A percentile compares a stretch with the other conserved stretches of the same genome.
Evolutionary conservation across 192 early-diverging fungal genomes (phyloP).

Genomic region (Glomus cerebriforme): DNA sequence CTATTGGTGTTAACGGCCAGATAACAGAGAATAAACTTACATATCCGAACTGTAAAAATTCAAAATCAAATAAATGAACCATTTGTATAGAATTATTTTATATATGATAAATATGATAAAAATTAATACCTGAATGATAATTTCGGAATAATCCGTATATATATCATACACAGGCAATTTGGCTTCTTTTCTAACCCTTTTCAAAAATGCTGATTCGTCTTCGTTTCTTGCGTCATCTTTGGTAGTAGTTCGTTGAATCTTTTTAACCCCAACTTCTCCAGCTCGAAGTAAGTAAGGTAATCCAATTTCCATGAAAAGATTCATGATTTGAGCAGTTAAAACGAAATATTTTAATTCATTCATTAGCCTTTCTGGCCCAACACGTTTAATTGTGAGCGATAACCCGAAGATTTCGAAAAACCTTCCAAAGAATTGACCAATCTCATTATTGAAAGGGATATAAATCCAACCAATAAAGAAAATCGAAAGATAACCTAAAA

Average conservation of each 20-base stretch:
- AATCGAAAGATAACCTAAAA: slow-evolving; percentile 81
- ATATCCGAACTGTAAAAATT: slow-evolving; percentile 70
- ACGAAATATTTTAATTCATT: slow-evolving; percentile 75
- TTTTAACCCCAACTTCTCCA: slow-evolving; percentile 38
- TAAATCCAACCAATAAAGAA: slow-evolving; percentile 87
- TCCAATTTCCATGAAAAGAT: slow-evolving; percentile 70
- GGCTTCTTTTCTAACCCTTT: slow-evolving; percentile 59
- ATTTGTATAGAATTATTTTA: neutral
- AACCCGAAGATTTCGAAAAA: slow-evolving; percentile 34
- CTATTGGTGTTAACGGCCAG: slow-evolving; percentile 84
- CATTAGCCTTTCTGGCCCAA: slow-evolving; percentile 59
- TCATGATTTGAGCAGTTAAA: slow-evolving; percentile 81
- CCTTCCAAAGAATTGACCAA: slow-evolving; percentile 57
- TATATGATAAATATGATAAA: neutral
- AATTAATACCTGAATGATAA: slow-evolving; percentile 76
- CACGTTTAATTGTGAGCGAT: slow-evolving; percentile 41
- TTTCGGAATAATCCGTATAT: slow-evolving; percentile 89
- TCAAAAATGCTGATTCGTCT: slow-evolving; percentile 50
- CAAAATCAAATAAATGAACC: neutral
- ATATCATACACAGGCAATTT: slow-evolving; percentile 77
- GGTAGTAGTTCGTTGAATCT: slow-evolving; percentile 22
- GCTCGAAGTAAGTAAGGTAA: slow-evolving; percentile 68
- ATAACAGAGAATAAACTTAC: slow-evolving; percentile 81
- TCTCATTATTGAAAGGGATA: slow-evolving; percentile 76
- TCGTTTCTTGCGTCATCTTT: slow-evolving; percentile 33